A percentile compares a stretch with the other conserved stretches of the same genome.
Evolutionary conservation across 2,329 filamentous ascomycete genomes (phyloP).

Genomic region (Cordyceps cateniannulata): DNA sequence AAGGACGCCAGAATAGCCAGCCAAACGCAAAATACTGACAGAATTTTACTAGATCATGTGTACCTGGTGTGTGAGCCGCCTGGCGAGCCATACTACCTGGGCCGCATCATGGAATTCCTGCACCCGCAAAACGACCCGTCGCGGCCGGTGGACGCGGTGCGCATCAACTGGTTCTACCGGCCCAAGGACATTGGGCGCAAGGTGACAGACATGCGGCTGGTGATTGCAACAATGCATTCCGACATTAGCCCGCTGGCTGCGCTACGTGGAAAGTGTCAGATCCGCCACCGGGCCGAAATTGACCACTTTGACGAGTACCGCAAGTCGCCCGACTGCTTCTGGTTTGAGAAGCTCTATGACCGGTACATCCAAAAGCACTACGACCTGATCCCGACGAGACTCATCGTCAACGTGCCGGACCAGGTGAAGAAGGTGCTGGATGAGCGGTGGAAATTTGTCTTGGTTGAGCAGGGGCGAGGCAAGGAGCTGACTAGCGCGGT

Average conservation of each 20-base stretch:
- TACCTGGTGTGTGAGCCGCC: constrained; percentile 97
- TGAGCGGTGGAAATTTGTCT: constrained; percentile 92
- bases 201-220: constrained; percentile 79
- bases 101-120: constrained; percentile 96
- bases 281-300: constrained; percentile 84
- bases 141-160: constrained; percentile 74
- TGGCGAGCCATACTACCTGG: constrained; percentile 95
- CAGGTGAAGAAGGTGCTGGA: constrained; percentile 94
- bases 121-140: constrained; percentile 68
- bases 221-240: constrained; percentile 98
- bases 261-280: constrained; percentile 86
- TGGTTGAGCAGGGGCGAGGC: constrained; percentile 86
- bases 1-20: neutral
- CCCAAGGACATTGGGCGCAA: constrained; percentile 93
- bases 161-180: constrained; percentile 97
- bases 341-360: constrained; percentile 96
- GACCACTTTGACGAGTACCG: constrained; percentile 75
- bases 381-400: constrained; percentile 85
- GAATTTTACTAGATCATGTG: constrained; percentile 56
- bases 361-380: constrained; percentile 98
- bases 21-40: neutral
- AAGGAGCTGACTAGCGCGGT: constrained; percentile 95
- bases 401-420: constrained; percentile 92
- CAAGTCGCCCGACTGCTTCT: constrained; percentile 81
- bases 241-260: constrained; percentile 90